Conservation (phyloP, 805 yeast species). For the Jamesozyma gamospora region DNA sequence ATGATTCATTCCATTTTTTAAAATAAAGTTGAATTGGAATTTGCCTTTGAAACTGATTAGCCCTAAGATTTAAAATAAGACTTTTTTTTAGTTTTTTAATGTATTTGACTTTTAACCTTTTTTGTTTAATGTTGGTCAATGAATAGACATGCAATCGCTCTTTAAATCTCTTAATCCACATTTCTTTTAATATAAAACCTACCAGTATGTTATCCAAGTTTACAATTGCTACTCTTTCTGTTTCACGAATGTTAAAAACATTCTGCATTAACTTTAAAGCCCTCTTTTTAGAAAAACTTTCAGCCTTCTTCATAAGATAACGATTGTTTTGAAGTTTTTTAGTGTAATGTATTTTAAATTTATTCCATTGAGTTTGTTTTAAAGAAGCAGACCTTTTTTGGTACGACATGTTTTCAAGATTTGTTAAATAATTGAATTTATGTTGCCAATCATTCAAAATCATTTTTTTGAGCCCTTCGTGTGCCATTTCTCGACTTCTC, state of each 20-base stretch:
- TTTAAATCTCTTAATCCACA: conserved; percentile 17
- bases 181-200: conserved; percentile 7
- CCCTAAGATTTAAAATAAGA: conserved; percentile 4
- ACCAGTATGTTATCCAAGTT: conserved; percentile 6
- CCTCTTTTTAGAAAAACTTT: conserved; percentile 6
- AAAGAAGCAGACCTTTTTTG: conserved; percentile 3
- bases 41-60: not conserved
- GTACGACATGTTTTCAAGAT: conserved; percentile 11
- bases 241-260: conserved; percentile 5
- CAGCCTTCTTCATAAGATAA: conserved; percentile 4
- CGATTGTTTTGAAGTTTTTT: not conserved
- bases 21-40: not conserved
- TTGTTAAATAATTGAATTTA: conserved; percentile 5
- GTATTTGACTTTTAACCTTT: conserved; percentile 2
- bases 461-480: not conserved
- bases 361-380: conserved; percentile 4
- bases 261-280: conserved; percentile 5
- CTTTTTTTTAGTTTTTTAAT: conserved; percentile 7
- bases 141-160: conserved; percentile 11
- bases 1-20: conserved; percentile 7
- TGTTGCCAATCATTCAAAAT: conserved; percentile 1
- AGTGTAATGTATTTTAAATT: not conserved
- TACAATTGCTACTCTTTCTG: conserved; percentile 6
- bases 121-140: conserved; percentile 4
- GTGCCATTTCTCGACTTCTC: not conserved